A percentile compares a stretch with the other conserved stretches of the same genome.
Evolutionary conservation across 352 stramenopile species (phyloP).

Genomic region (Globisporangium spinosum): DNA sequence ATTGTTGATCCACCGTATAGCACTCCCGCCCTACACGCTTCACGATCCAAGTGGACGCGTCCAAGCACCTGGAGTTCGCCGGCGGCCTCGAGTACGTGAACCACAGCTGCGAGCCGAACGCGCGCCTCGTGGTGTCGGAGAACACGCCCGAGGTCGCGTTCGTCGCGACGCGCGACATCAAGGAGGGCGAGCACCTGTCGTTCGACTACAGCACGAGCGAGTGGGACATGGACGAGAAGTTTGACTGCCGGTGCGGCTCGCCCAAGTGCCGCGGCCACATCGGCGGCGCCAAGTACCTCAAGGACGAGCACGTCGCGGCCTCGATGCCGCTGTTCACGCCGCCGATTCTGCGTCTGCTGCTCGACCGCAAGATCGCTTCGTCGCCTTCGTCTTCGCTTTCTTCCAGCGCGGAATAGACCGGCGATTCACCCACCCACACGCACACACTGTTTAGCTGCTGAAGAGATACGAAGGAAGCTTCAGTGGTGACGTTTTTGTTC

Average conservation of each 20-base stretch:
- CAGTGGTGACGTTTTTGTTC: conserved; percentile 13
- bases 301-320: conserved; percentile 41
- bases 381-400: not conserved
- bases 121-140: conserved; percentile 72
- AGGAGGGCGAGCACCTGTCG: conserved; percentile 67
- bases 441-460: not conserved
- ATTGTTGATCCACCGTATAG: not conserved
- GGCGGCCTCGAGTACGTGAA: conserved; percentile 87
- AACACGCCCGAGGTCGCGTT: conserved; percentile 70
- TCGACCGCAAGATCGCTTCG: conserved; percentile 43
- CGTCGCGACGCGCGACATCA: conserved; percentile 71
- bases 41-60: conserved; percentile 71
- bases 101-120: conserved; percentile 86
- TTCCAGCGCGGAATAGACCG: conserved; percentile 4
- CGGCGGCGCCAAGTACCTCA: conserved; percentile 78
- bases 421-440: too few relatives aligned
- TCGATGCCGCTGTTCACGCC: conserved; percentile 69
- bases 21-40: conserved; percentile 73
- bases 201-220: conserved; percentile 90
- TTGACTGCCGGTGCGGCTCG: conserved; percentile 76
- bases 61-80: conserved; percentile 83
- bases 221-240: conserved; percentile 92
- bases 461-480: not conserved
- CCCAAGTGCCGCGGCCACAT: conserved; percentile 62
- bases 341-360: conserved; percentile 62